Conservation (phyloP, 2,329 filamentous ascomycete genomes). For the Endothia cerciana region DNA sequence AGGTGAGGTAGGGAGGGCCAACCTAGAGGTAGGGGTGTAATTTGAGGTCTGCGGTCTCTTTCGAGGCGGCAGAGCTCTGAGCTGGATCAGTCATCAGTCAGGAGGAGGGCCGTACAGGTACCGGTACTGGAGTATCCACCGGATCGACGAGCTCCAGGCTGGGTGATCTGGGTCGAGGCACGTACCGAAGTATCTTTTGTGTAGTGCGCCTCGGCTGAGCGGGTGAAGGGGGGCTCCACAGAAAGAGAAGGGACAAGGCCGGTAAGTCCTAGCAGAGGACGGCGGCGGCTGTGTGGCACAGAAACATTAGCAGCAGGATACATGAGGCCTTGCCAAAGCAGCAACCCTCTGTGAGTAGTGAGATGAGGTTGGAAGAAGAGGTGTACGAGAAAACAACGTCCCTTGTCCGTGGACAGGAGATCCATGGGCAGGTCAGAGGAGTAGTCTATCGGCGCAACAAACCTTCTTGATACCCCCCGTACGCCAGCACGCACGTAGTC, state of each 20-base stretch:
- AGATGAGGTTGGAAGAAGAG: not conserved
- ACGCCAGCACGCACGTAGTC: not conserved
- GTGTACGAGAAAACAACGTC: not conserved
- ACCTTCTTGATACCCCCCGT: not conserved
- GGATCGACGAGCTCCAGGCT: constrained; percentile 23
- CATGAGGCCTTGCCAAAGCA: constrained; percentile 1
- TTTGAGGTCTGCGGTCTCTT: constrained; percentile 21
- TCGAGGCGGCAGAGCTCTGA: constrained; percentile 15
- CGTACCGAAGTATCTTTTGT: constrained; percentile 20
- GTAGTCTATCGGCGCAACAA: not conserved
- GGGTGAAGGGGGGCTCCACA: constrained; percentile 25
- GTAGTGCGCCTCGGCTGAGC: constrained; percentile 18
- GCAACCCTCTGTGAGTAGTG: not conserved
- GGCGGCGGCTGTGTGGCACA: constrained; percentile 5
- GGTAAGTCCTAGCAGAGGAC: constrained; percentile 8
- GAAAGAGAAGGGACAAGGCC: constrained; percentile 18
- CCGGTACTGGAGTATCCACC: constrained; percentile 26
- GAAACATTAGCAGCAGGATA: not conserved
- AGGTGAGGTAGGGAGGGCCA: constrained; percentile 25
- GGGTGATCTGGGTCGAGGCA: constrained; percentile 19
- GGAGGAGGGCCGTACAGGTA: constrained; percentile 20
- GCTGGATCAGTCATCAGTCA: constrained; percentile 21
- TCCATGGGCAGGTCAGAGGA: not conserved
- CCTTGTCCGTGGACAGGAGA: not conserved
- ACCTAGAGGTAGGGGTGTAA: constrained; percentile 24